Evolutionary conservation across 2,329 filamentous ascomycete genomes (phyloP), one percentile per base, ranked within the genome.

Genomic region (Rutstroemia sp.): DNA sequence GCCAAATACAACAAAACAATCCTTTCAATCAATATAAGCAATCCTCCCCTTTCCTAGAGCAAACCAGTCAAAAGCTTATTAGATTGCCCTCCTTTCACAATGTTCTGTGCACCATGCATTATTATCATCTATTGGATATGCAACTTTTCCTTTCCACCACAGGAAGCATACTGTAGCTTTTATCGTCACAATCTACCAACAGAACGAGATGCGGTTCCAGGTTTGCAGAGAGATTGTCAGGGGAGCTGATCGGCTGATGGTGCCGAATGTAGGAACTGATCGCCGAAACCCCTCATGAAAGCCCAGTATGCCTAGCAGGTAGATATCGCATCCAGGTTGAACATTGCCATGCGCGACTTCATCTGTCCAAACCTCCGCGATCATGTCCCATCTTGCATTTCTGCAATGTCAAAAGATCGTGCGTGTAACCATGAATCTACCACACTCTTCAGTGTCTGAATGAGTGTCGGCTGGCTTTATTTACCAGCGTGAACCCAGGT

Each of bases 181-280:
- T 34, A 12, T 34, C 12, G 30, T 34, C 30, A 34, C 30, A 34
- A 34, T 34, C 30, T 12, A 12, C 16, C 39, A 42, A 9, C 39
- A 2, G 19, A 19, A n/a, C 3, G 17, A 42, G 39, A 19, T 42
- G 39, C 39, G 39, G 8, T 19, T 42, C 9, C 39, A 42, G 21
- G n/a, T 17, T 47, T 47, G 21, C 44, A 27, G 10, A 21, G 25
- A n/a, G 19, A 44, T 56, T 34, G 38, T 51, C 53, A 51, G 53
- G 48, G 53, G 38, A 21, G 25, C 10, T 44, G 10, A 38, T 56
- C 53, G 53, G 36, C 36, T 56, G 53, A 56, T 45, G 25, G n/a
- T 10, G 16, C 38, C n/a, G 23, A 51, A 45, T 47, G 38, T 19
- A 56, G 53, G 36, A 51, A 44, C 36, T 38, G 46, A 50, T 51